phyloP scores from a whole-genome alignment of 768 basidiomycete species.

The Cystoderma amianthinum region DNA sequence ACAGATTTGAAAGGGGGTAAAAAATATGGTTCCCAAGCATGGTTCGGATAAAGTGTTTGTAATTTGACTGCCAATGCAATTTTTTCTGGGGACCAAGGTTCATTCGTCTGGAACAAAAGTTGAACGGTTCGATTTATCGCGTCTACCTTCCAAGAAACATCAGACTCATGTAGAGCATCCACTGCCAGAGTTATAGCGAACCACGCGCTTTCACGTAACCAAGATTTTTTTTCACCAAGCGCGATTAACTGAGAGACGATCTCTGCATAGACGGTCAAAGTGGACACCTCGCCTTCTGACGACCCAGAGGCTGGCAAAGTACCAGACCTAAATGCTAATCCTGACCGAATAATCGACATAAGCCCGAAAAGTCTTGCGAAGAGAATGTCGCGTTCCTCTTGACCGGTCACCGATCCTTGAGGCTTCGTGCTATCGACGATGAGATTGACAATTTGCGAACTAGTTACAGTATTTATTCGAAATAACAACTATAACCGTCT shows the following conservation, averaged over 20 bases:
- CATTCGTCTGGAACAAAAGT: constrained; percentile 45
- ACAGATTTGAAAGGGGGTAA: constrained; percentile 72
- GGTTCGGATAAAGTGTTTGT: constrained; percentile 50
- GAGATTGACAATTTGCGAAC: constrained; percentile 69
- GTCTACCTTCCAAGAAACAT: constrained; percentile 65
- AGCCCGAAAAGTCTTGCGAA: constrained; percentile 93
- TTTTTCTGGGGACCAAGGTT: constrained; percentile 83
- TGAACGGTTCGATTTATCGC: constrained; percentile 47
- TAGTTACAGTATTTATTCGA: constrained; percentile 70
- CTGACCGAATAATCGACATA: constrained; percentile 78
- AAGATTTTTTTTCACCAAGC: constrained; percentile 79
- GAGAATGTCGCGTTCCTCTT: constrained; percentile 88
- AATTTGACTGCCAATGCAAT: constrained; percentile 72
- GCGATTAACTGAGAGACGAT: constrained; percentile 54
- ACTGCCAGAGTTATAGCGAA: constrained; percentile 68
- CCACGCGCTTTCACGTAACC: constrained; percentile 90
- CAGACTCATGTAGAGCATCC: constrained; percentile 48
- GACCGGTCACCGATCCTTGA: constrained; percentile 74
- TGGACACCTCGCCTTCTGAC: constrained; percentile 46
- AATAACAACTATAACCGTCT: constrained; percentile 56
- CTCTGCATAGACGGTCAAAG: constrained; percentile 49
- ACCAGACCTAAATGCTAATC: constrained; percentile 60
- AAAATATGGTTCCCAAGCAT: constrained; percentile 61
- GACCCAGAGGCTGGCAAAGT: constrained; percentile 48
- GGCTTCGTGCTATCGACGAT: constrained; percentile 66